These are phyloP conservation scores for Dactylonectria estremocensis DNA, from an alignment of 2,329 filamentous ascomycete species.

Conservation along the genomic window DNA sequence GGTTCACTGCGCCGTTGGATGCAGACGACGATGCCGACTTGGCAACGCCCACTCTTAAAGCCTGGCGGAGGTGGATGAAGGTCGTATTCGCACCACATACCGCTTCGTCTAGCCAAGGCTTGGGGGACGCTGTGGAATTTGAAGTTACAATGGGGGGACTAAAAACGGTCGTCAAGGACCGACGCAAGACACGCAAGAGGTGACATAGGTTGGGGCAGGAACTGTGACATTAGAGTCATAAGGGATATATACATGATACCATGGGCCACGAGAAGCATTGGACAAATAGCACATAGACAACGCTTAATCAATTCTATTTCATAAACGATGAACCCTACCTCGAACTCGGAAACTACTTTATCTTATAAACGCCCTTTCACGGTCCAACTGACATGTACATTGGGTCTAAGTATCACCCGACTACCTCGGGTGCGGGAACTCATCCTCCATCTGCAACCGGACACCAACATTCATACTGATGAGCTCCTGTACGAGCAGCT, in stretches of 20 bases:
- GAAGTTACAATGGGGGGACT: slow-evolving; percentile 81
- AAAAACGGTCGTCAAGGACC: slow-evolving; percentile 49
- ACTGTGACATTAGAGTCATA: background rate
- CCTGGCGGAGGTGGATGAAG: slow-evolving; percentile 85
- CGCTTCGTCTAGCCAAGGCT: slow-evolving; percentile 63
- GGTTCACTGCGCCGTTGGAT: slow-evolving; percentile 53
- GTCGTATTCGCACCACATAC: slow-evolving; percentile 91
- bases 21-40: slow-evolving; percentile 59
- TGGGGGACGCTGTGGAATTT: slow-evolving; percentile 75
- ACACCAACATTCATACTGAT: slow-evolving; percentile 99
- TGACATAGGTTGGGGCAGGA: background rate
- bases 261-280: background rate
- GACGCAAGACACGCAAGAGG: slow-evolving; percentile 5
- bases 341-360: slow-evolving; percentile 5
- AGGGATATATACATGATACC: background rate
- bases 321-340: slow-evolving; percentile 14
- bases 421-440: slow-evolving; percentile 81
- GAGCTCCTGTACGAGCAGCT: slow-evolving; percentile 94
- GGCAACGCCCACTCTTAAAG: slow-evolving; percentile 64
- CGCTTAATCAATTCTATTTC: slow-evolving; percentile 12
- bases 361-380: slow-evolving; percentile 9
- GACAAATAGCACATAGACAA: background rate
- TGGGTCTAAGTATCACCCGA: slow-evolving; percentile 15
- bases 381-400: slow-evolving; percentile 11
- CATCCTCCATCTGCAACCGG: slow-evolving; percentile 89